These are phyloP conservation scores for Colletotrichum sp. DNA, from an alignment of 2,329 filamentous ascomycete species.

Conservation along the genomic window DNA sequence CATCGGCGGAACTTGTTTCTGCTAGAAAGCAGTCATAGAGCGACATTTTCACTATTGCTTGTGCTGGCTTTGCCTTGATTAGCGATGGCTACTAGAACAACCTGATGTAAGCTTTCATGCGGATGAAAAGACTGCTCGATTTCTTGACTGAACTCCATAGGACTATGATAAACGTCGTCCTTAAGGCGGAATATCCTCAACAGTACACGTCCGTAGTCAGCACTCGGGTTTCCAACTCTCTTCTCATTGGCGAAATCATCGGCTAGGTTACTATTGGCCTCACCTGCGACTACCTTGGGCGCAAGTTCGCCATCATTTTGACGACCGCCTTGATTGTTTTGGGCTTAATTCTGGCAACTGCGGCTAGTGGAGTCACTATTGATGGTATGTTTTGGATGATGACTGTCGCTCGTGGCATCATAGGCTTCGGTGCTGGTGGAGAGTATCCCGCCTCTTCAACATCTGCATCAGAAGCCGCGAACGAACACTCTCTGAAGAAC, in stretches of 20 bases:
- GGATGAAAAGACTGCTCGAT: not conserved
- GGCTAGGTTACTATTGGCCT: constrained; percentile 44
- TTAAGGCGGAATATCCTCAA: constrained; percentile 34
- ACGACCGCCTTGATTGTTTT: constrained; percentile 53
- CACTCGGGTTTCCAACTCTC: constrained; percentile 44
- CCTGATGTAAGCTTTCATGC: constrained; percentile 27
- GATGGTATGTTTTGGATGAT: constrained; percentile 59
- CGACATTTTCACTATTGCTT: constrained; percentile 32
- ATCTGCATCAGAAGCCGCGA: constrained; percentile 51
- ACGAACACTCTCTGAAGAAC: constrained; percentile 43
- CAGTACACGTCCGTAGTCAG: constrained; percentile 40
- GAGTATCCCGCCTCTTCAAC: constrained; percentile 54
- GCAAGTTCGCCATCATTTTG: constrained; percentile 50
- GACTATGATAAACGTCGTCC: constrained; percentile 35
- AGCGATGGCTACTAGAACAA: constrained; percentile 42
- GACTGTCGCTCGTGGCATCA: constrained; percentile 51
- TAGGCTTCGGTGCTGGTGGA: constrained; percentile 50
- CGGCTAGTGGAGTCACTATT: constrained; percentile 47
- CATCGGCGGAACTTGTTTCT: not conserved
- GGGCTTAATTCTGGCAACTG: constrained; percentile 50
- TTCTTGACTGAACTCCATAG: not conserved
- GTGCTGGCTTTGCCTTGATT: constrained; percentile 36
- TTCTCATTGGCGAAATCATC: constrained; percentile 46
- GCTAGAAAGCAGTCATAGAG: constrained; percentile 24
- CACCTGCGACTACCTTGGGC: constrained; percentile 53